Conservation (phyloP, 148 eudicot genomes). For the Rhododendron ferrugineum region DNA sequence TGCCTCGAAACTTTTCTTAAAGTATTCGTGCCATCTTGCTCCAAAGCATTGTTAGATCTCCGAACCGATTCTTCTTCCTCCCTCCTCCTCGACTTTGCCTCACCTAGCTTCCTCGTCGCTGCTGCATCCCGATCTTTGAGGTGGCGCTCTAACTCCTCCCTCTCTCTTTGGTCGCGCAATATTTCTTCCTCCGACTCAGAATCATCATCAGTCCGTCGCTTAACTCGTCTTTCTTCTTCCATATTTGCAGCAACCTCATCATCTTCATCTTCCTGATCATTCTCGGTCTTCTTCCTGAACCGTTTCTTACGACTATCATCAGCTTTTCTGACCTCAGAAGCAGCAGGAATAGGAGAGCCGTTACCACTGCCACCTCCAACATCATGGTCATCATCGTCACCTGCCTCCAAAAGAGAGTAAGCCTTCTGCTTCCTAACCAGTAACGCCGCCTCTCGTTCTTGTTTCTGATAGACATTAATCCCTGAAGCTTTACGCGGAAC, state of each 20-base stretch:
- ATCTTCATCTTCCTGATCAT: slow-evolving; percentile 54
- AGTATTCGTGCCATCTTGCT: no score
- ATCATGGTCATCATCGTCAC: slow-evolving; percentile 52
- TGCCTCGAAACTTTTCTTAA: slow-evolving; percentile 73
- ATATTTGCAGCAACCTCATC: slow-evolving; percentile 53
- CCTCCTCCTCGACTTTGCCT: no score
- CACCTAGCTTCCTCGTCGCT: slow-evolving; percentile 54
- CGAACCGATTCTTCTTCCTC: no score
- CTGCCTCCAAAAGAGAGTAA: slow-evolving; percentile 81
- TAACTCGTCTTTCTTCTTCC: slow-evolving; percentile 54
- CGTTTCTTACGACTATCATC: slow-evolving; percentile 55
- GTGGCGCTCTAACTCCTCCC: slow-evolving; percentile 74
- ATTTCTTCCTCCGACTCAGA: slow-evolving; percentile 96
- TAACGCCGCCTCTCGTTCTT: slow-evolving; percentile 80
- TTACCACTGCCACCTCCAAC: slow-evolving; percentile 21
- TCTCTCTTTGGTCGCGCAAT: slow-evolving; percentile 79
- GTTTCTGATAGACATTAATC: slow-evolving; percentile 62
- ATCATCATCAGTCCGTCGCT: slow-evolving; percentile 46
- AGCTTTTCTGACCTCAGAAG: slow-evolving; percentile 35
- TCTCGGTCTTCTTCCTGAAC: slow-evolving; percentile 70
- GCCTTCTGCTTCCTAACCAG: slow-evolving; percentile 76
- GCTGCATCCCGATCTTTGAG: slow-evolving; percentile 79
- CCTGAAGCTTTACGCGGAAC: slow-evolving; percentile 64
- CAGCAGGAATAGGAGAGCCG: slow-evolving; percentile 18
- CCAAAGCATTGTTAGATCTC: no score